phyloP scores from a whole-genome alignment of 345 rosid species.

The Capsella bursapastoris region DNA sequence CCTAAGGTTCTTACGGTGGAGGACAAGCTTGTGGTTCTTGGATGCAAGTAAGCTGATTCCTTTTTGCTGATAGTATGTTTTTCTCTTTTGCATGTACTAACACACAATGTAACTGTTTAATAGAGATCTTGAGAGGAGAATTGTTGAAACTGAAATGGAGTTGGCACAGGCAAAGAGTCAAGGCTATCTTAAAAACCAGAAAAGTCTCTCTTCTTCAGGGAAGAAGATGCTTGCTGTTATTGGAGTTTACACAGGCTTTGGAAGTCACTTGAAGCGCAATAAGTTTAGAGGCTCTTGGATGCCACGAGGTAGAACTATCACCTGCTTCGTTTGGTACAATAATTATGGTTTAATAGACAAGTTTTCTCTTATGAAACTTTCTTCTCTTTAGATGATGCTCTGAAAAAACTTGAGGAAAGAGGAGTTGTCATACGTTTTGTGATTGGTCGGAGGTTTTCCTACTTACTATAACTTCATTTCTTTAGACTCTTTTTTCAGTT shows the following conservation, averaged over 20 bases:
- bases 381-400: slow-evolving; percentile 66
- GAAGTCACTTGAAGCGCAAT: slow-evolving; percentile 81
- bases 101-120: slow-evolving; percentile 23
- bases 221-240: slow-evolving; percentile 83
- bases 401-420: slow-evolving; percentile 87
- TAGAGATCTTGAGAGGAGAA: slow-evolving; percentile 92
- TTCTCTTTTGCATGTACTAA: slow-evolving; percentile 13
- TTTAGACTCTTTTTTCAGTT: not conserved
- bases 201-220: slow-evolving; percentile 58
- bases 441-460: slow-evolving; percentile 88
- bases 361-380: not conserved
- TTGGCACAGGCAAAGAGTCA: slow-evolving; percentile 94
- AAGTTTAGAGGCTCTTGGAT: slow-evolving; percentile 96
- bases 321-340: slow-evolving; percentile 3
- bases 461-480: slow-evolving; percentile 33
- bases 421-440: slow-evolving; percentile 92
- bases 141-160: slow-evolving; percentile 95
- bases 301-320: slow-evolving; percentile 70
- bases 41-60: slow-evolving; percentile 79
- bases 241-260: slow-evolving; percentile 95
- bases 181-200: slow-evolving; percentile 69
- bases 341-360: not conserved
- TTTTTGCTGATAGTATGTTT: slow-evolving; percentile 4
- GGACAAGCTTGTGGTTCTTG: slow-evolving; percentile 75
- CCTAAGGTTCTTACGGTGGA: slow-evolving; percentile 90